A percentile compares a stretch with the other conserved stretches of the same genome.
Evolutionary conservation across 2,329 filamentous ascomycete genomes (phyloP).

Genomic region (Pseudogymnoascus sp.): DNA sequence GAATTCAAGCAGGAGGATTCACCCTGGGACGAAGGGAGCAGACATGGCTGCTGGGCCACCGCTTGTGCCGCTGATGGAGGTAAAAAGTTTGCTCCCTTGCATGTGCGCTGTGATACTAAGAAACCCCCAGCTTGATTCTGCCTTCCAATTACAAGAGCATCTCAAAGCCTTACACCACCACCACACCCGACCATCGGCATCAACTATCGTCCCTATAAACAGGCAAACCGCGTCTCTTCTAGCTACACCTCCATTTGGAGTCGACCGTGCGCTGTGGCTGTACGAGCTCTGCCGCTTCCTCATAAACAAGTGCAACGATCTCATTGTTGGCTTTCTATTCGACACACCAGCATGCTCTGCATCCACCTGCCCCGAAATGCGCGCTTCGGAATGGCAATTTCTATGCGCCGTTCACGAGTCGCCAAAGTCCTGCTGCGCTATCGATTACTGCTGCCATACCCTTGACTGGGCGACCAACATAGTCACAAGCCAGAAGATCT

Average conservation of each 20-base stretch:
- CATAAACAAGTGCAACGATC: slow-evolving; percentile 85
- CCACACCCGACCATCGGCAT: slow-evolving; percentile 57
- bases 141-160: slow-evolving; percentile 96
- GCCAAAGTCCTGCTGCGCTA: slow-evolving; percentile 93
- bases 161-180: slow-evolving; percentile 85
- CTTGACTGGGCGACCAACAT: slow-evolving; percentile 96
- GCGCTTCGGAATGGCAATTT: slow-evolving; percentile 98
- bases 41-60: slow-evolving; percentile 93
- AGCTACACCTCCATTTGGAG: slow-evolving; percentile 70
- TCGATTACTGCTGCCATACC: slow-evolving; percentile 98
- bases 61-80: slow-evolving; percentile 76
- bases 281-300: slow-evolving; percentile 97
- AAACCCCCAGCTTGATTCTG: slow-evolving; percentile 72
- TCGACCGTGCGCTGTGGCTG: slow-evolving; percentile 87
- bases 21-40: slow-evolving; percentile 82
- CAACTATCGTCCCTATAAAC: slow-evolving; percentile 62
- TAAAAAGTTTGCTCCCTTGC: slow-evolving; percentile 35
- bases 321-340: slow-evolving; percentile 88
- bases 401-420: slow-evolving; percentile 95
- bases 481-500: slow-evolving; percentile 89
- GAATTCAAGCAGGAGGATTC: slow-evolving; percentile 76
- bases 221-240: slow-evolving; percentile 69
- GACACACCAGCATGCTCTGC: slow-evolving; percentile 85
- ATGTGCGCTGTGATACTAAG: slow-evolving; percentile 19
- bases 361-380: slow-evolving; percentile 93